Conservation (phyloP, 352 stramenopile genomes). For the Peronospora belbahrii region DNA sequence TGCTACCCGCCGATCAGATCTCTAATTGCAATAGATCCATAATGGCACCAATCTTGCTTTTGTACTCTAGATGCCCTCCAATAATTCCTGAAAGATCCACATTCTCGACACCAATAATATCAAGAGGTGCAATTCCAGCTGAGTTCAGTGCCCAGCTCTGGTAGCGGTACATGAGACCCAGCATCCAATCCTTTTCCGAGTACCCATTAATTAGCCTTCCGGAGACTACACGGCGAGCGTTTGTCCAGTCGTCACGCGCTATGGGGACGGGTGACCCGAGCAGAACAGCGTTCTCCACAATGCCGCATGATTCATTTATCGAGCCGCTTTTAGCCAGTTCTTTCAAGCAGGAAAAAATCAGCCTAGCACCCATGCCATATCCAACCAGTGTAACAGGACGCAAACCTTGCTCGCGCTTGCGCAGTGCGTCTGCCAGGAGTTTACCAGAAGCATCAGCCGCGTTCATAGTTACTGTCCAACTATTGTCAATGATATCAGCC, state of each 20-base stretch:
- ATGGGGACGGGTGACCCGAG: slow-evolving; percentile 73
- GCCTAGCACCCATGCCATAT: slow-evolving; percentile 82
- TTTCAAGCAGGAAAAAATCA: slow-evolving; percentile 88
- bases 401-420: slow-evolving; percentile 58
- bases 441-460: slow-evolving; percentile 61
- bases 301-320: slow-evolving; percentile 52
- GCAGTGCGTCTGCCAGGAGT: slow-evolving; percentile 60
- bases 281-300: slow-evolving; percentile 86
- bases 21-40: slow-evolving; percentile 72
- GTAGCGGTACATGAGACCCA: slow-evolving; percentile 87
- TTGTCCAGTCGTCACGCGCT: slow-evolving; percentile 54
- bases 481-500: slow-evolving; percentile 78
- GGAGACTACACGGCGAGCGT: slow-evolving; percentile 61
- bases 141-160: slow-evolving; percentile 77
- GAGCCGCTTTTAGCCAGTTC: slow-evolving; percentile 56
- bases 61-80: slow-evolving; percentile 80
- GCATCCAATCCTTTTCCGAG: slow-evolving; percentile 86
- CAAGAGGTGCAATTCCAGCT: slow-evolving; percentile 57
- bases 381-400: slow-evolving; percentile 85
- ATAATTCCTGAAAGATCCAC: slow-evolving; percentile 78
- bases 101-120: slow-evolving; percentile 72
- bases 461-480: slow-evolving; percentile 81
- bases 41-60: slow-evolving; percentile 82
- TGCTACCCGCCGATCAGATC: no score
- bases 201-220: slow-evolving; percentile 88